Percentiles rank a stretch among this genome's conserved stretches.
Conservation (phyloP, 208 protist species). For the Herpetomonas samuelpessoai region DNA sequence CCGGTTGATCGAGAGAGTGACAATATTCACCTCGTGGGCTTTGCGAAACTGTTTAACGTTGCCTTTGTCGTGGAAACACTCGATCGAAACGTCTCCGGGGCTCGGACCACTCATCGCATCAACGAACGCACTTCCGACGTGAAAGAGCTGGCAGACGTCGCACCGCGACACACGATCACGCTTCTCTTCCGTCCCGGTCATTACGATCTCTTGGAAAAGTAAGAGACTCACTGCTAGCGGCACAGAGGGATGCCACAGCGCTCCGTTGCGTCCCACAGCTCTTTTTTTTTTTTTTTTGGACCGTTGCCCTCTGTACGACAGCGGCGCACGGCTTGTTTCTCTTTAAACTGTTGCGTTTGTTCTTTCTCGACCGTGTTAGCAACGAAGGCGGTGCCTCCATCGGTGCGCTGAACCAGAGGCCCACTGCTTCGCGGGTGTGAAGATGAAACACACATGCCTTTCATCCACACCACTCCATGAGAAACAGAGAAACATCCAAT, state of each 20-base stretch:
- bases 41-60: slow-evolving; percentile 58
- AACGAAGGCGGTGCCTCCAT: too few relatives aligned
- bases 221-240: too few relatives aligned
- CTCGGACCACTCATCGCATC: slow-evolving; percentile 2
- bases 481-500: too few relatives aligned
- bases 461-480: too few relatives aligned
- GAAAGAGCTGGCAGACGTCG: slow-evolving; percentile 4
- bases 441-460: background rate
- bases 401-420: too few relatives aligned
- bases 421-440: background rate
- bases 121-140: slow-evolving; percentile 17
- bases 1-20: slow-evolving; percentile 76
- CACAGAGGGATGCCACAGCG: too few relatives aligned
- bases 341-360: slow-evolving; percentile 1
- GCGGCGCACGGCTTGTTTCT: background rate
- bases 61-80: slow-evolving; percentile 52
- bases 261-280: too few relatives aligned
- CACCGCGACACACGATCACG: slow-evolving; percentile 18
- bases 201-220: slow-evolving; percentile 71
- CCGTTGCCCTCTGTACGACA: background rate
- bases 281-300: background rate
- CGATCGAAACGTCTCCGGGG: slow-evolving; percentile 30
- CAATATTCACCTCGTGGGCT: slow-evolving; percentile 73
- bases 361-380: slow-evolving; percentile 5
- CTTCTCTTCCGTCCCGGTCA: slow-evolving; percentile 80